A percentile compares a stretch with the other conserved stretches of the same genome.
phyloP scores from a whole-genome alignment of 306 rosid genomes.

The Benincasa hispida region DNA sequence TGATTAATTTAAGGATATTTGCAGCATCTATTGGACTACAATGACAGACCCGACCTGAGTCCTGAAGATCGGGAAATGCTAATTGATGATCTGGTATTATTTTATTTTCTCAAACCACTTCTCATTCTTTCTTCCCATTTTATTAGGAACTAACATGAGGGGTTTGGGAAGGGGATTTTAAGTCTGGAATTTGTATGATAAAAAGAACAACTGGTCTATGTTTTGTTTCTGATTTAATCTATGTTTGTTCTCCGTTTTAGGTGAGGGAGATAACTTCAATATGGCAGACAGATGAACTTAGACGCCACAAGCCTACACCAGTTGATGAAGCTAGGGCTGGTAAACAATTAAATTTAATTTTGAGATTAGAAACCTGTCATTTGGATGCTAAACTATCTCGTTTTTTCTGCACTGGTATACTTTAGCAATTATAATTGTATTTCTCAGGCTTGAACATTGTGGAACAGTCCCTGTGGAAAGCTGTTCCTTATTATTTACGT shows the following conservation, averaged over 20 bases:
- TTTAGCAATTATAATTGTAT: not conserved
- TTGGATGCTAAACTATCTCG: not conserved
- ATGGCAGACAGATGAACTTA: constrained; percentile 96
- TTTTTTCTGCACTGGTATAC: not conserved
- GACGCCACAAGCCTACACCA: constrained; percentile 87
- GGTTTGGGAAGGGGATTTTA: constrained; percentile 5
- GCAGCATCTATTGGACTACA: constrained; percentile 81
- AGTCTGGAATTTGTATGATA: not conserved
- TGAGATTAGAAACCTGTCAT: constrained; percentile 10
- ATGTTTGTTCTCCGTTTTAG: constrained; percentile 26
- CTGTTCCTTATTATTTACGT: constrained; percentile 89
- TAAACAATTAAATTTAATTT: constrained; percentile 13
- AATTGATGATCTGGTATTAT: constrained; percentile 83
- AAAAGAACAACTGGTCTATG: not conserved
- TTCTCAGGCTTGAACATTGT: constrained; percentile 74
- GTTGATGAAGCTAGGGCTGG: constrained; percentile 98
- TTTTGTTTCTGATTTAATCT: constrained; percentile 6
- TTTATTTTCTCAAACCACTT: constrained; percentile 12
- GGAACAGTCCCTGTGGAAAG: constrained; percentile 97
- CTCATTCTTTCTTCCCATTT: constrained; percentile 12
- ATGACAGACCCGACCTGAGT: constrained; percentile 75
- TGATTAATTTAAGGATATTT: constrained; percentile 7
- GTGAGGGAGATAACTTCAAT: constrained; percentile 92
- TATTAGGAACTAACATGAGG: constrained; percentile 12
- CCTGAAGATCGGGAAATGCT: constrained; percentile 75